Conservation (phyloP, 176 grass and related monocot genomes). For the Ensete ventricosum region DNA sequence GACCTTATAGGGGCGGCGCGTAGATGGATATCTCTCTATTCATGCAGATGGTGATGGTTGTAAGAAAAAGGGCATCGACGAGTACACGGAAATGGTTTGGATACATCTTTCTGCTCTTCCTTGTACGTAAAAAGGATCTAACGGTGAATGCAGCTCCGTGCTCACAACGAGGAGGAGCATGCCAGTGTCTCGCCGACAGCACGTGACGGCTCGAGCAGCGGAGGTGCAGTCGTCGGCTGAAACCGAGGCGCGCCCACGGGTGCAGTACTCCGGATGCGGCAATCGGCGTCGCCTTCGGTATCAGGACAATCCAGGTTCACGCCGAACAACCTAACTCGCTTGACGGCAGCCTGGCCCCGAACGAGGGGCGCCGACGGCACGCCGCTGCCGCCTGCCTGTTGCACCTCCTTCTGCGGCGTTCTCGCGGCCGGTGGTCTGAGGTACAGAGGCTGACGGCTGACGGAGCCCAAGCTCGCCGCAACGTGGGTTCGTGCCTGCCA, state of each 20-base stretch:
- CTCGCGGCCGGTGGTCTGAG: not conserved
- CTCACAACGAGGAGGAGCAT: slow-evolving; percentile 29
- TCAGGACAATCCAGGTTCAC: slow-evolving; percentile 58
- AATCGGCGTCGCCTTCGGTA: not conserved
- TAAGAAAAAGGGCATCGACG: not conserved
- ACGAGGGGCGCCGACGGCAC: slow-evolving; percentile 43
- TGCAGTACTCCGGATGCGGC: not conserved
- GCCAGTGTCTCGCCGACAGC: slow-evolving; percentile 1
- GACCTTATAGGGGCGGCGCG: no score
- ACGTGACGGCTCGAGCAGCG: slow-evolving; percentile 7
- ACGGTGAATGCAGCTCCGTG: slow-evolving; percentile 42
- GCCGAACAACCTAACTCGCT: slow-evolving; percentile 68
- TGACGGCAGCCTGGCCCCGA: slow-evolving; percentile 19
- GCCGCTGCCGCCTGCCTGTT: slow-evolving; percentile 2
- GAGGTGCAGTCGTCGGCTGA: not conserved
- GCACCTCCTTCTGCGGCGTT: slow-evolving; percentile 34
- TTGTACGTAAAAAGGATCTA: slow-evolving; percentile 68
- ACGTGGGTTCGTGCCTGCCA: not conserved
- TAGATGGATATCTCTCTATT: no score
- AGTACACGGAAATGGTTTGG: not conserved
- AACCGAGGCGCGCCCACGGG: no score
- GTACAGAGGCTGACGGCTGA: not conserved
- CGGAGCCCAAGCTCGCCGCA: not conserved
- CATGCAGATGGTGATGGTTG: no score
- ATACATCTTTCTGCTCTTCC: not conserved